Conservation (phyloP, 1,284 basidiomycete species). For the Irpex lacteus region DNA sequence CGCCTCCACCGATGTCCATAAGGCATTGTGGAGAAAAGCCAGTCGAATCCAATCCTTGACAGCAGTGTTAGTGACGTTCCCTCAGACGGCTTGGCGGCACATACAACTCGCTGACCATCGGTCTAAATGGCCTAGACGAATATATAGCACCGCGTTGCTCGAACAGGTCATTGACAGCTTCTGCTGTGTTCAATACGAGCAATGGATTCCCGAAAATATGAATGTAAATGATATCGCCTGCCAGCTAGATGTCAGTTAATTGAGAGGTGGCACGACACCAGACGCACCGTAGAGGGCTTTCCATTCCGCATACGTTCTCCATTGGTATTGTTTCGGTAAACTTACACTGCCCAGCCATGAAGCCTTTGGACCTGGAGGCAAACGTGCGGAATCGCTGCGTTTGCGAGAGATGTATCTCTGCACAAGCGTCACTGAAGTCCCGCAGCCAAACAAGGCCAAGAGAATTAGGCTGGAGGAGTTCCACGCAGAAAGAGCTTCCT, state of each 20-base stretch:
- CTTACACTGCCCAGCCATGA: conserved; percentile 35
- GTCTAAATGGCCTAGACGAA: conserved; percentile 29
- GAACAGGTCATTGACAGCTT: conserved; percentile 49
- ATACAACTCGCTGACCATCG: conserved; percentile 18
- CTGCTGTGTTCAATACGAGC: conserved; percentile 29
- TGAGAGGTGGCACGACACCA: not conserved
- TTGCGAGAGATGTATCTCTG: not conserved
- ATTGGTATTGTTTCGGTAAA: conserved; percentile 40
- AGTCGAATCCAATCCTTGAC: conserved; percentile 46
- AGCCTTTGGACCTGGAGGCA: conserved; percentile 43
- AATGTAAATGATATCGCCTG: conserved; percentile 26
- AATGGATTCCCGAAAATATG: conserved; percentile 30
- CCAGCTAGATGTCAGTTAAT: not conserved
- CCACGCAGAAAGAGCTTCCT: too few relatives aligned
- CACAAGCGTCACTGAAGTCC: not conserved
- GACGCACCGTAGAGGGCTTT: conserved; percentile 39
- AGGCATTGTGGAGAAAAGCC: conserved; percentile 44
- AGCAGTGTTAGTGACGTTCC: too few relatives aligned
- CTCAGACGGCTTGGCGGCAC: not conserved
- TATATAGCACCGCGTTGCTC: conserved; percentile 50
- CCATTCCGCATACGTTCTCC: conserved; percentile 48
- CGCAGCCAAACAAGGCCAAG: not conserved
- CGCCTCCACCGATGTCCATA: conserved; percentile 41
- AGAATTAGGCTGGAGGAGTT: not conserved
- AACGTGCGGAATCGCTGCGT: not conserved